Evolutionary conservation across 2,329 filamentous ascomycete species (phyloP), one percentile per base, ranked within the genome.

Genomic region (Samsoniella hepiali): DNA sequence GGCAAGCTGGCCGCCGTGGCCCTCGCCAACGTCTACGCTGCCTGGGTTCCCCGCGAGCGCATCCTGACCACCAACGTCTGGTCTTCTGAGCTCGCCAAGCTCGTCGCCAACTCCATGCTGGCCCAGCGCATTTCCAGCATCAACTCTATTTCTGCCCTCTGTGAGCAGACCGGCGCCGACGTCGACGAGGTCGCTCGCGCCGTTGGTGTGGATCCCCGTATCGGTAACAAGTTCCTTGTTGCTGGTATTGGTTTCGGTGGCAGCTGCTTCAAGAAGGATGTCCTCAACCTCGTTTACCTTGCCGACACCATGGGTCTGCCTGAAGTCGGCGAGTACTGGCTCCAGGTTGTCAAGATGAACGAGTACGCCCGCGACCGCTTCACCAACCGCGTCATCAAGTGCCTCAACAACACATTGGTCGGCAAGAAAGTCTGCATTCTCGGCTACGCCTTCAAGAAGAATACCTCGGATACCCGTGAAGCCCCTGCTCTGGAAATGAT

Each of bases 261-360:
- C 27, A 90, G 86, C 65, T 94, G 91, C 75, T 93, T 94, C 80
- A 87, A 89, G 74, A 94, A 94, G 76, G 91, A 94, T 71, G 85
- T 93, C 49, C 80, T 91, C 56, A 90, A 84, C 73, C 78, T 94
- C 44, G 84, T 88, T 22, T 92, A 93, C 75, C 81, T 93, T 36
- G 87, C 90, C 17, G 87, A 91, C 69, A 85, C 83, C 3, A 79
- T 92, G 62, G 84, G 88, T 58, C 79, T 93, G 11, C 81, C 83
- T 4, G 88, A 93, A 69, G 89, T 93, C 0, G 88, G 86, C 40
- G 83, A 86, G 66, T 93, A 93, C 77, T 94, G 90, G 90, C 81
- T 81, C 65, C 82, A 86, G 63, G 89, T 94, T 3, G 82, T 92
- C 65, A 83, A 82, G 69, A 90, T 93, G 80, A 94, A 94, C 76